A percentile compares a stretch with the other conserved stretches of the same genome.
These are phyloP conservation scores for Microdochium nivale DNA, from an alignment of 2,329 filamentous ascomycete genomes.

Conservation along the genomic window DNA sequence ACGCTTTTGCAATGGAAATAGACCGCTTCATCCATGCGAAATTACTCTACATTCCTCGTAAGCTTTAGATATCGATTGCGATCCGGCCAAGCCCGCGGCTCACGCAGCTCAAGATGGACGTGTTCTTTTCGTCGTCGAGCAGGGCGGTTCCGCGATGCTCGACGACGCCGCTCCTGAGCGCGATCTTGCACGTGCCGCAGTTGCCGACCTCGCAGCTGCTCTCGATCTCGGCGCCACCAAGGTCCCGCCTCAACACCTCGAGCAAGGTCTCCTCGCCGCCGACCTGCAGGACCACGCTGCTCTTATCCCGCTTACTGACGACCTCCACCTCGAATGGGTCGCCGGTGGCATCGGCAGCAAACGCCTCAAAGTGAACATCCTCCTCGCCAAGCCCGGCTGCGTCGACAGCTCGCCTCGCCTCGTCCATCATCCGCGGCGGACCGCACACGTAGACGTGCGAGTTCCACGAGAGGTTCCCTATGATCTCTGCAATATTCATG, in stretches of 20 bases:
- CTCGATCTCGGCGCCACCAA: constrained; percentile 28
- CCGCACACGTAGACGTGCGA: constrained; percentile 55
- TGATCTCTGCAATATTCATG: constrained; percentile 39
- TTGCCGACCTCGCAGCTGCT: constrained; percentile 47
- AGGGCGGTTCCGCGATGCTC: constrained; percentile 42
- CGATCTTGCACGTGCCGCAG: constrained; percentile 42
- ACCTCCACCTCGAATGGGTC: constrained; percentile 53
- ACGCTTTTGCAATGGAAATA: too few species aligned
- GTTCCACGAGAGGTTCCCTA: constrained; percentile 39
- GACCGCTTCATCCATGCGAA: too few species aligned
- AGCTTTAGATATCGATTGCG: constrained; percentile 34
- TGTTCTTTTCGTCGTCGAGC: constrained; percentile 31
- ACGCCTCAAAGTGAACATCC: constrained; percentile 54
- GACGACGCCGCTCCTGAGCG: constrained; percentile 30
- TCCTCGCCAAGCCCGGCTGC: constrained; percentile 32
- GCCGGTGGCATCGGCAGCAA: constrained; percentile 41
- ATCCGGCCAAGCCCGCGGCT: constrained; percentile 42
- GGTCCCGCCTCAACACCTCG: constrained; percentile 34
- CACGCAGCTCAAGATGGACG: constrained; percentile 40
- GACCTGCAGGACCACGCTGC: constrained; percentile 32
- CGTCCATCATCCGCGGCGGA: constrained; percentile 46
- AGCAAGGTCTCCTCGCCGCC: constrained; percentile 39
- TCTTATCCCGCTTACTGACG: constrained; percentile 25
- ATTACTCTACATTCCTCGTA: neutral
- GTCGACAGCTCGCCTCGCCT: constrained; percentile 30